Percentiles rank a stretch among this genome's conserved stretches.
Conservation (phyloP, 192 early-diverging fungal species). For the Martensiomyces pterosporus region DNA sequence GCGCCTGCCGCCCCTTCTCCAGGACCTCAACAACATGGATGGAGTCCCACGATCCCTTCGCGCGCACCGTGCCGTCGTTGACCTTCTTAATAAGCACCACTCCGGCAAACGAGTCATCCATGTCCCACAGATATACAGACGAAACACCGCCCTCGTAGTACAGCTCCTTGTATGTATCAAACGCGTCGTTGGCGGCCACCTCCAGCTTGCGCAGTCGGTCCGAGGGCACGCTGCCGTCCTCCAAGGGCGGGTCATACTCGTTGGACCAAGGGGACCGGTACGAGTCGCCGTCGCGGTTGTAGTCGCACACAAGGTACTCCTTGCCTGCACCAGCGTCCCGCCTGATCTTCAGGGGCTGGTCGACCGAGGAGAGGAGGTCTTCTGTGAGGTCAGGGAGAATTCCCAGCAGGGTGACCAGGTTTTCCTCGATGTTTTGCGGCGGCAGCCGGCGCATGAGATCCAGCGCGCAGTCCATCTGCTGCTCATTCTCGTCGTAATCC, state of each 20-base stretch:
- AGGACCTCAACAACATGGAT: conserved; percentile 94
- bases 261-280: conserved; percentile 98
- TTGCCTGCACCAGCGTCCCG: conserved; percentile 65
- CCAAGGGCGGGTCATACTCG: conserved; percentile 82
- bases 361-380: conserved; percentile 85
- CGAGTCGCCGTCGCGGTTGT: conserved; percentile 94
- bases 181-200: conserved; percentile 89
- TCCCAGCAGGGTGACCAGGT: conserved; percentile 76
- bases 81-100: conserved; percentile 96
- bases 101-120: conserved; percentile 83
- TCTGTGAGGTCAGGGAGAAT: conserved; percentile 83
- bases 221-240: conserved; percentile 76
- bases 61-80: conserved; percentile 62
- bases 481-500: conserved; percentile 47
- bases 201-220: conserved; percentile 83
- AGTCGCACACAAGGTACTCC: conserved; percentile 90
- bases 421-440: conserved; percentile 85
- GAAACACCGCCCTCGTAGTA: conserved; percentile 90
- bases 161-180: conserved; percentile 93
- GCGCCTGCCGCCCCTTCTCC: conserved; percentile 79
- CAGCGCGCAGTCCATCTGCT: conserved; percentile 85
- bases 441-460: conserved; percentile 97
- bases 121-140: conserved; percentile 95
- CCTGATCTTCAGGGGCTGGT: conserved; percentile 84
- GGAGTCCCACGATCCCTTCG: conserved; percentile 96